Evolutionary conservation across 805 yeast species (phyloP).

Genomic region (Saccharomycopsis fibuligera): DNA sequence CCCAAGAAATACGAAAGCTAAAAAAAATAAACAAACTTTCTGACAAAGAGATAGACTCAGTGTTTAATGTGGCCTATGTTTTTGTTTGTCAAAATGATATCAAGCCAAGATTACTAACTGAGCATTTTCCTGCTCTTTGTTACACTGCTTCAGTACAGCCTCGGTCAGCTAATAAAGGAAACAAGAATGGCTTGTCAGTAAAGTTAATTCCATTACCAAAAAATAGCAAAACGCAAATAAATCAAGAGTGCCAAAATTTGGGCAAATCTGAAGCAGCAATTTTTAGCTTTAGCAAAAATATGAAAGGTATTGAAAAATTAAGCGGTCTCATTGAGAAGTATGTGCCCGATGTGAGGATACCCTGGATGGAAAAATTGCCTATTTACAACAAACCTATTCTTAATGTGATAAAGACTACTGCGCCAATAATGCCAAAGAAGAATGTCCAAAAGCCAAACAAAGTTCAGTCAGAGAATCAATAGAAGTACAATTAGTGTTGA

Average conservation of each 20-base stretch:
- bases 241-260: no score
- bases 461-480: no score
- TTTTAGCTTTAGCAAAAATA: not conserved
- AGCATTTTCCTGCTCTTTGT: conserved; percentile 19
- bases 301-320: not conserved
- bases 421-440: conserved; percentile 35
- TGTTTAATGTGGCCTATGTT: conserved; percentile 1
- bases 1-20: not conserved
- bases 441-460: conserved; percentile 24
- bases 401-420: conserved; percentile 39
- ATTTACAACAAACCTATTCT: conserved; percentile 30
- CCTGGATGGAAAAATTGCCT: conserved; percentile 38
- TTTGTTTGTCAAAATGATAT: conserved; percentile 18
- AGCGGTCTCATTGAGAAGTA: conserved; percentile 9
- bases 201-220: not conserved
- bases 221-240: not conserved
- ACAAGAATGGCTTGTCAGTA: not conserved
- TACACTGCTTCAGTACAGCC: conserved; percentile 13
- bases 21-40: not conserved
- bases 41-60: not conserved
- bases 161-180: no score
- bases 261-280: not conserved
- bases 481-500: conserved; percentile 1
- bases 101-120: conserved; percentile 12
- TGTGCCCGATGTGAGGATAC: conserved; percentile 36